These are phyloP conservation scores for Dionaea muscipula DNA, from an alignment of 179 eudicot genomes.

Conservation along the genomic window DNA sequence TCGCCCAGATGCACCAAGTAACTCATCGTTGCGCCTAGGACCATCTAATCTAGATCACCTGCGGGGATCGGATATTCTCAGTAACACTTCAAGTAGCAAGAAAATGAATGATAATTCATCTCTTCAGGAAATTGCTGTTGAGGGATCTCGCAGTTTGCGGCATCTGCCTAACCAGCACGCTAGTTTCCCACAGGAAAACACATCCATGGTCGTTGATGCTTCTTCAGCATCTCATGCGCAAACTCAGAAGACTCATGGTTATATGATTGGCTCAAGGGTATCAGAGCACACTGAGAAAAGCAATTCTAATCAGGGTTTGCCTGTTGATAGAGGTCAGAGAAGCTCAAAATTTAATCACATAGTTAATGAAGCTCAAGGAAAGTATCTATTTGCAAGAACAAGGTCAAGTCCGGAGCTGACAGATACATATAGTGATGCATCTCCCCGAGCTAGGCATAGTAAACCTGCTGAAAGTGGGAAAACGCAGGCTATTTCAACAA, in stretches of 20 bases:
- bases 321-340: constrained; percentile 25
- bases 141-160: constrained; percentile 13
- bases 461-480: constrained; percentile 35
- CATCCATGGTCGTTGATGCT: constrained; percentile 13
- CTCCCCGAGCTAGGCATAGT: constrained; percentile 30
- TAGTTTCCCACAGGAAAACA: constrained; percentile 22
- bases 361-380: constrained; percentile 41
- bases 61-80: constrained; percentile 16
- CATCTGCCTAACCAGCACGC: constrained; percentile 16
- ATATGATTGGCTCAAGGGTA: constrained; percentile 3
- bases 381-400: constrained; percentile 60
- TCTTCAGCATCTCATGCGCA: constrained; percentile 19
- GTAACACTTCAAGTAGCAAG: constrained; percentile 18
- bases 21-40: constrained; percentile 18
- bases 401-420: constrained; percentile 85
- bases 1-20: constrained; percentile 65
- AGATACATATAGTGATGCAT: constrained; percentile 28
- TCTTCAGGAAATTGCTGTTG: constrained; percentile 20
- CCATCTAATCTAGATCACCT: constrained; percentile 21
- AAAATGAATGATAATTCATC: constrained; percentile 18
- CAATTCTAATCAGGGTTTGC: constrained; percentile 17
- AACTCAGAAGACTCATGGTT: constrained; percentile 6
- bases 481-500: constrained; percentile 22
- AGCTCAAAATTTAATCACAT: constrained; percentile 22
- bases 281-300: constrained; percentile 20